Conservation (phyloP, 768 basidiomycete species). For the Mycena pura region DNA sequence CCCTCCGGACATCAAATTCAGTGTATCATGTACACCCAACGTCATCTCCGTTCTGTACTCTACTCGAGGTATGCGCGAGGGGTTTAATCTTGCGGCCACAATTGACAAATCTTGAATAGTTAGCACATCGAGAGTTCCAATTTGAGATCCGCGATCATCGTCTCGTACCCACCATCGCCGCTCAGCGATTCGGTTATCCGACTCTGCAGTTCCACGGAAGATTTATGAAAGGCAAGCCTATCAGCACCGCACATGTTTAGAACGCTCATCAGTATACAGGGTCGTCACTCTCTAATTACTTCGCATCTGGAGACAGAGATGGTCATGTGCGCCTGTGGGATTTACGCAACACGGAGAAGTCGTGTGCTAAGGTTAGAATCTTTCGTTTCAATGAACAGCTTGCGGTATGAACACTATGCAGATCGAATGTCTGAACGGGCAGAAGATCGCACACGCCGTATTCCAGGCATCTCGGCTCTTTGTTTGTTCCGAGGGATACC, state of each 20-base stretch:
- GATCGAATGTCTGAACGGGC: slow-evolving; percentile 42
- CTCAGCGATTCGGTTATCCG: slow-evolving; percentile 53
- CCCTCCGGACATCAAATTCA: slow-evolving; percentile 49
- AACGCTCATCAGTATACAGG: neutral
- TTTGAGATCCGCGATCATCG: slow-evolving; percentile 60
- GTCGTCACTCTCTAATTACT: slow-evolving; percentile 35
- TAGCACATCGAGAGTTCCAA: slow-evolving; percentile 57
- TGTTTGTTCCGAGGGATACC: slow-evolving; percentile 47
- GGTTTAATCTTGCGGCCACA: neutral
- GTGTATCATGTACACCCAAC: slow-evolving; percentile 51
- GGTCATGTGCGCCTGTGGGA: slow-evolving; percentile 57
- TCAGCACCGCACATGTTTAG: too few species aligned
- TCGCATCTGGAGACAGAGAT: slow-evolving; percentile 51
- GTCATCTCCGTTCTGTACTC: slow-evolving; percentile 44
- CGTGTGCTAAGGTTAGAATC: slow-evolving; percentile 31
- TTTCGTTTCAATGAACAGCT: neutral
- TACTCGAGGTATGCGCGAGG: slow-evolving; percentile 49
- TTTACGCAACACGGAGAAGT: slow-evolving; percentile 43
- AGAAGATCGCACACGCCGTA: slow-evolving; percentile 47
- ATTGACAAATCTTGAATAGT: slow-evolving; percentile 34
- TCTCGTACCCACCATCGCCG: slow-evolving; percentile 40
- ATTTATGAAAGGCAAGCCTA: slow-evolving; percentile 49
- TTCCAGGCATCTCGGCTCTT: slow-evolving; percentile 40
- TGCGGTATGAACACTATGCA: slow-evolving; percentile 18
- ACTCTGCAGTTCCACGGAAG: slow-evolving; percentile 46